A percentile compares a stretch with the other conserved stretches of the same genome.
Evolutionary conservation across 2,329 filamentous ascomycete genomes (phyloP).

Genomic region (Penicillium brasilianum): DNA sequence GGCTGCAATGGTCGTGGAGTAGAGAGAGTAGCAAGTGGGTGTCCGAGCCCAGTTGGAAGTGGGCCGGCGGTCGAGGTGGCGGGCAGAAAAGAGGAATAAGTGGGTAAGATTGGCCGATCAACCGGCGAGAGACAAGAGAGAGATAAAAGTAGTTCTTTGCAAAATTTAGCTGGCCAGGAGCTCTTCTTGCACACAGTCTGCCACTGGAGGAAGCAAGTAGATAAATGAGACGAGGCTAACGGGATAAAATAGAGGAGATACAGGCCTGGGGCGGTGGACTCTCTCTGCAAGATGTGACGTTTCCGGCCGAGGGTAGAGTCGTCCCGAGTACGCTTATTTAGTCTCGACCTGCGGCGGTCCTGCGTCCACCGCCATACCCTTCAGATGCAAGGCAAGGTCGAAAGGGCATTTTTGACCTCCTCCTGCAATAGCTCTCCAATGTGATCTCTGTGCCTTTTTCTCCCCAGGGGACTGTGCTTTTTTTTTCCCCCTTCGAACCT

Average conservation of each 20-base stretch:
- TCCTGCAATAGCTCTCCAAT: neutral
- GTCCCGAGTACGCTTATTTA: neutral
- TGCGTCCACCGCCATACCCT: neutral
- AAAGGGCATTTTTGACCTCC: neutral
- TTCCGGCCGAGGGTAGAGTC: constrained; percentile 27
- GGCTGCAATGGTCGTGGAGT: neutral
- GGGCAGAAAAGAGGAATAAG: constrained; percentile 12
- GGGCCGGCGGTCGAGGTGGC: constrained; percentile 4
- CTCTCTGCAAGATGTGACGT: constrained; percentile 36
- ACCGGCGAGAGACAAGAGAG: neutral
- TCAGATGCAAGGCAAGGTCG: neutral
- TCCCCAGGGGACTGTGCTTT: neutral
- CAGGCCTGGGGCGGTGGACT: constrained; percentile 19
- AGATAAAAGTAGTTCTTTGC: neutral
- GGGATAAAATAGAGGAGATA: constrained; percentile 23
- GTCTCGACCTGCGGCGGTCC: neutral
- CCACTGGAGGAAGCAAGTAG: neutral
- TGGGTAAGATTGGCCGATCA: constrained; percentile 7
- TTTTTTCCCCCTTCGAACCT: constrained; percentile 9
- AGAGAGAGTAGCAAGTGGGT: neutral
- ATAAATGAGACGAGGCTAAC: too few species aligned
- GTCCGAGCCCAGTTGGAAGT: constrained; percentile 1
- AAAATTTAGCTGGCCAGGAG: neutral
- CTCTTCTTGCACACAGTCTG: neutral
- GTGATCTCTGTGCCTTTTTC: constrained; percentile 10